Conservation (phyloP, 306 rosid genomes). For the Inga oerstediana region DNA sequence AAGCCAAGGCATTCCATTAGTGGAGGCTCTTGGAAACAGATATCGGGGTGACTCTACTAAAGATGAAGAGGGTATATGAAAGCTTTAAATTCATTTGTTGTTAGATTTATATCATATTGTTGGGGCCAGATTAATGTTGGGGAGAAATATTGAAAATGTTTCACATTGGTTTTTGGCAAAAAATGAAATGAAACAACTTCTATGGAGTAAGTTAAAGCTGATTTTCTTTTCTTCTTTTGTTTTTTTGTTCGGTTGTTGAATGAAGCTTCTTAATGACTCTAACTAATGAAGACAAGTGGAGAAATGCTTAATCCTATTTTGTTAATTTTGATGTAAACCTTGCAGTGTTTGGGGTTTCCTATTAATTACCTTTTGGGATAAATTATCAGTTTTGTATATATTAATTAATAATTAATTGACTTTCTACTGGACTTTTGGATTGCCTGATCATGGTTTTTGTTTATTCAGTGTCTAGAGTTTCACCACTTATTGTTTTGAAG, state of each 20-base stretch:
- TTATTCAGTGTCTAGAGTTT: neutral
- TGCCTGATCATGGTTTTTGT: slow-evolving; percentile 6
- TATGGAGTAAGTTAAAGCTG: neutral
- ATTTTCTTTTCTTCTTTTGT: slow-evolving; percentile 8
- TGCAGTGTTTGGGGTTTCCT: neutral
- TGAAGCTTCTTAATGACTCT: slow-evolving; percentile 9
- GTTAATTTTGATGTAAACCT: neutral
- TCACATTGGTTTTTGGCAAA: neutral
- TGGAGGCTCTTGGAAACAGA: slow-evolving; percentile 76
- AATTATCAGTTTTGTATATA: neutral
- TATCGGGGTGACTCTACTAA: slow-evolving; percentile 68
- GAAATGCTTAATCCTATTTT: neutral
- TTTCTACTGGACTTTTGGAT: slow-evolving; percentile 12
- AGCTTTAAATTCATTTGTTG: slow-evolving; percentile 20
- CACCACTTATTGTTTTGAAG: slow-evolving; percentile 20
- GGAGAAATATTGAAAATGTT: slow-evolving; percentile 13
- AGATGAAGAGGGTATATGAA: slow-evolving; percentile 80
- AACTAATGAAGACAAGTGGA: neutral
- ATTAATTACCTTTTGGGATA: neutral
- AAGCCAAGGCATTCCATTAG: slow-evolving; percentile 63
- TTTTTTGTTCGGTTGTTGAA: slow-evolving; percentile 9
- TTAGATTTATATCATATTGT: neutral
- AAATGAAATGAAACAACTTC: slow-evolving; percentile 2
- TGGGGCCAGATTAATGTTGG: neutral
- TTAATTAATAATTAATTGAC: neutral